Percentiles rank a stretch among this genome's conserved stretches.
Conservation (phyloP, 306 rosid genomes). For the Casuarina equisetifolia region DNA sequence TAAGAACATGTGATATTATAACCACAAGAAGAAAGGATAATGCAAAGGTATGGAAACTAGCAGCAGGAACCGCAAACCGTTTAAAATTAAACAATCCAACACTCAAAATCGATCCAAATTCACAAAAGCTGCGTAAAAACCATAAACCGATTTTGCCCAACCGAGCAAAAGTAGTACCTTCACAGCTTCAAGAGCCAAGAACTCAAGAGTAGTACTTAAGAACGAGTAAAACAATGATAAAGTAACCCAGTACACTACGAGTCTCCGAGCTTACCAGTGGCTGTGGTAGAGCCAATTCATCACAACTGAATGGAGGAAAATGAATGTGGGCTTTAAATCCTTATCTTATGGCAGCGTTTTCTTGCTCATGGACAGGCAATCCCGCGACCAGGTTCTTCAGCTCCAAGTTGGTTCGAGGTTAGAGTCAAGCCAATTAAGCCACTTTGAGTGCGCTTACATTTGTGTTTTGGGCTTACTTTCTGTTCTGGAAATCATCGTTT, state of each 20-base stretch:
- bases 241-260: conserved; percentile 5
- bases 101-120: conserved; percentile 13
- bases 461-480: too few species aligned
- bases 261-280: conserved; percentile 30
- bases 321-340: conserved; percentile 84
- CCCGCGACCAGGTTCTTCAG: conserved; percentile 15
- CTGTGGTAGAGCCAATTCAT: conserved; percentile 38
- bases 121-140: conserved; percentile 15
- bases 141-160: conserved; percentile 31
- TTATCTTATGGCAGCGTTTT: conserved; percentile 51
- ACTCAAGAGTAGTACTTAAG: conserved; percentile 7
- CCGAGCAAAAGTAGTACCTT: conserved; percentile 39
- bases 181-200: conserved; percentile 33
- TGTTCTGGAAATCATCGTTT: too few species aligned
- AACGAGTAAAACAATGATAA: conserved; percentile 5
- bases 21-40: background rate
- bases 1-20: background rate
- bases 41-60: background rate
- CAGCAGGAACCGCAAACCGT: background rate
- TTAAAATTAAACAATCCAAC: conserved; percentile 19
- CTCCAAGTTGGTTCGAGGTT: conserved; percentile 23
- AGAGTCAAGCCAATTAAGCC: background rate
- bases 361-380: conserved; percentile 23
- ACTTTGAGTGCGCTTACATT: too few species aligned
- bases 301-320: conserved; percentile 53